Evolutionary conservation across 2,329 filamentous ascomycete genomes (phyloP).

Genomic region (Penicillium palitans): DNA sequence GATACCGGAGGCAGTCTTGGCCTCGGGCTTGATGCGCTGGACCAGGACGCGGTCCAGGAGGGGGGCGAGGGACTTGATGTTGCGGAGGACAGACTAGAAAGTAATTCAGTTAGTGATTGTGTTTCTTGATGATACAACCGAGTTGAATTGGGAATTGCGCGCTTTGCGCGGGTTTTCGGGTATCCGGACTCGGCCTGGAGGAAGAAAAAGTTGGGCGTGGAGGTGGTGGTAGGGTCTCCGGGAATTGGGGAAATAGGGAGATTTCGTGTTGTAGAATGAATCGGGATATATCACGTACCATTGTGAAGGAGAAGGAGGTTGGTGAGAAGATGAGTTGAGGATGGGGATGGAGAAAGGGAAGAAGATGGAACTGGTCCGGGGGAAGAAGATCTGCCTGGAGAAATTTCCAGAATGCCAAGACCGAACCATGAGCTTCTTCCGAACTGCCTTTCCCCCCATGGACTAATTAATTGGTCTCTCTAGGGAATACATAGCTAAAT

Average conservation of each 20-base stretch:
- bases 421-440: conserved; percentile 33
- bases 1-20: conserved; percentile 95
- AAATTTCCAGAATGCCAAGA: conserved; percentile 51
- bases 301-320: conserved; percentile 21
- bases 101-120: not conserved
- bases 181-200: conserved; percentile 9
- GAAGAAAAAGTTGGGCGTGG: conserved; percentile 9
- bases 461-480: not conserved
- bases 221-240: not conserved
- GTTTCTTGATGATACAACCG: not conserved
- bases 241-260: not conserved
- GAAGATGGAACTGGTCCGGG: conserved; percentile 30
- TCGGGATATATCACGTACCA: conserved; percentile 23
- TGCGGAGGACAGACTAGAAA: conserved; percentile 69
- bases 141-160: not conserved
- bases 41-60: conserved; percentile 98
- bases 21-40: conserved; percentile 94
- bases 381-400: conserved; percentile 39
- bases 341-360: conserved; percentile 36
- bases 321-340: conserved; percentile 25
- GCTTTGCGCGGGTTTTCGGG: conserved; percentile 9
- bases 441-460: conserved; percentile 6
- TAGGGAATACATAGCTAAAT: not conserved
- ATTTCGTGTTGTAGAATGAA: not conserved
- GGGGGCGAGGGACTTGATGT: conserved; percentile 89